Conservation (phyloP, 2,329 filamentous ascomycete species). For the Seiridium cupressi region DNA sequence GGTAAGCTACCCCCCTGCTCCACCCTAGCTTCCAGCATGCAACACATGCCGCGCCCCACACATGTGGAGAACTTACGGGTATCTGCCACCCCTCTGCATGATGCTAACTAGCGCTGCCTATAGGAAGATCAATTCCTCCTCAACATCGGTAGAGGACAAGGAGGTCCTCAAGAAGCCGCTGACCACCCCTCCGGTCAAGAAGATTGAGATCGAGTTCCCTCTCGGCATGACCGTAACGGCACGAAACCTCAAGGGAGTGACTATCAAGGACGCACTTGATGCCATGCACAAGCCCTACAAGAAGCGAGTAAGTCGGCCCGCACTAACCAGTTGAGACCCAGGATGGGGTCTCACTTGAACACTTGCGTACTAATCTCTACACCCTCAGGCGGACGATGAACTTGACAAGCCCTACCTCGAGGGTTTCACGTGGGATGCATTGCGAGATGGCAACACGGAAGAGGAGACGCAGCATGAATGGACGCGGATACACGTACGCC, state of each 20-base stretch:
- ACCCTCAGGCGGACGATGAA: slow-evolving; percentile 78
- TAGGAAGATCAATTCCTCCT: slow-evolving; percentile 93
- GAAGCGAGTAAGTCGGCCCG: slow-evolving; percentile 70
- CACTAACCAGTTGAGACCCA: not conserved
- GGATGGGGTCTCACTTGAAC: not conserved
- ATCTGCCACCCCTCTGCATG: not conserved
- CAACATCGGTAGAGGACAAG: slow-evolving; percentile 75
- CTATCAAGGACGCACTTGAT: slow-evolving; percentile 94
- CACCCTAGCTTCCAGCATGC: not conserved
- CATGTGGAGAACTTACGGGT: not conserved
- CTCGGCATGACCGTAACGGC: slow-evolving; percentile 84
- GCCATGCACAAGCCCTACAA: slow-evolving; percentile 96
- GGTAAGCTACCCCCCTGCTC: slow-evolving; percentile 52
- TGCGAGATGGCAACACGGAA: slow-evolving; percentile 17
- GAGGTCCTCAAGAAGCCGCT: slow-evolving; percentile 80
- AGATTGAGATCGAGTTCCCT: slow-evolving; percentile 90
- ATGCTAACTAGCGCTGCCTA: not conserved
- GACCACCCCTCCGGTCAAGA: slow-evolving; percentile 81
- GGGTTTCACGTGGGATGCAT: slow-evolving; percentile 82
- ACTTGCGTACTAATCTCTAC: not conserved
- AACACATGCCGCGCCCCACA: not conserved
- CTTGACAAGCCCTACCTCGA: slow-evolving; percentile 82
- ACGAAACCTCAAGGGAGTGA: slow-evolving; percentile 90
- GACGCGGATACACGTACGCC: slow-evolving; percentile 83
- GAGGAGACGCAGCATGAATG: slow-evolving; percentile 79